Percentiles rank a stretch among this genome's conserved stretches.
phyloP scores from a whole-genome alignment of 225 moss, liverwort and hornwort genomes.

The Sphagnum contortum region DNA sequence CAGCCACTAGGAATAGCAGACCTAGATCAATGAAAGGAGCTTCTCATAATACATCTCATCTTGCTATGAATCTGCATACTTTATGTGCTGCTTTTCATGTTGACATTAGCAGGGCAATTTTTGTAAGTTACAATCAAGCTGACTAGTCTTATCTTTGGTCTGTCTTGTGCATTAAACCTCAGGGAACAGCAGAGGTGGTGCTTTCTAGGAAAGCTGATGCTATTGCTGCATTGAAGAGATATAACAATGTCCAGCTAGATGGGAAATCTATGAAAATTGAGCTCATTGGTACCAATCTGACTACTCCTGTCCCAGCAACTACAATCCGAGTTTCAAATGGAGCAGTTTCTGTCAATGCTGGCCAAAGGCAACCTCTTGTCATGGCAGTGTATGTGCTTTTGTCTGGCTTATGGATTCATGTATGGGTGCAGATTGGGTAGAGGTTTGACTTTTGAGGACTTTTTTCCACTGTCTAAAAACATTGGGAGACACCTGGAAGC shows the following conservation, averaged over 20 bases:
- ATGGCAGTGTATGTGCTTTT: conserved; percentile 21
- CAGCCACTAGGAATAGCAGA: too few species aligned
- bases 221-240: conserved; percentile 76
- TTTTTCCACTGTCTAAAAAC: not conserved
- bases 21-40: too few species aligned
- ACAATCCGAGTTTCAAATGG: conserved; percentile 30
- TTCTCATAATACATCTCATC: too few species aligned
- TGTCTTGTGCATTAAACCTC: not conserved
- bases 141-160: too few species aligned
- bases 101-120: too few species aligned
- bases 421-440: conserved; percentile 4
- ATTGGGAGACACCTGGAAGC: not conserved
- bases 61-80: too few species aligned
- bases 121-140: too few species aligned
- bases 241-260: conserved; percentile 83
- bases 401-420: not conserved
- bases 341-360: conserved; percentile 13
- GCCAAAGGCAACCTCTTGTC: conserved; percentile 13
- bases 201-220: conserved; percentile 81
- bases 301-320: conserved; percentile 33
- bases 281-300: conserved; percentile 69
- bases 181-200: conserved; percentile 94
- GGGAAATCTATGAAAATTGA: conserved; percentile 90
- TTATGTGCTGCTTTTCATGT: too few species aligned
- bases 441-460: not conserved